Conservation (phyloP, 2,329 filamentous ascomycete genomes). For the Diaporthe batatas region DNA sequence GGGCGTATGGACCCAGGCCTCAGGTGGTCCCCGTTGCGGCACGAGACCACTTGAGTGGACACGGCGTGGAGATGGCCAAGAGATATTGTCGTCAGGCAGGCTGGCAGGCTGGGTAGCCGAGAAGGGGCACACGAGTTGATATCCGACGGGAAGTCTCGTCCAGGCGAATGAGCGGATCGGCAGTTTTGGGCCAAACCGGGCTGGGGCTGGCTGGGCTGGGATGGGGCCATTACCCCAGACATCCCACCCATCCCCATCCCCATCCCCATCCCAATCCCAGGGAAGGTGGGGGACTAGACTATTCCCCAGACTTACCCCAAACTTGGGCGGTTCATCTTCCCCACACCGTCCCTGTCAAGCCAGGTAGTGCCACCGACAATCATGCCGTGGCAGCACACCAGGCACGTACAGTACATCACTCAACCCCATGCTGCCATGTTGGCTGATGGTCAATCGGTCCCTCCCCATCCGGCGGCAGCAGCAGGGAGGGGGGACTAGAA, state of each 20-base stretch:
- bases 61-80: slow-evolving; percentile 5
- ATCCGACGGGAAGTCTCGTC: slow-evolving; percentile 18
- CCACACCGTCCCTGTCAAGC: slow-evolving; percentile 26
- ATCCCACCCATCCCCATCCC: neutral
- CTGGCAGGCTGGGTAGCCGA: neutral
- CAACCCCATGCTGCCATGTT: neutral
- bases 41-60: slow-evolving; percentile 17
- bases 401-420: too few species aligned
- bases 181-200: slow-evolving; percentile 1
- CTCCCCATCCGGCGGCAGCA: neutral
- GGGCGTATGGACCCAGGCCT: neutral
- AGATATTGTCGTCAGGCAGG: neutral
- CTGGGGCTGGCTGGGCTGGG: neutral
- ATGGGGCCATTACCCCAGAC: slow-evolving; percentile 12
- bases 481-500: slow-evolving; percentile 1
- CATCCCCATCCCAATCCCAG: neutral
- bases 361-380: slow-evolving; percentile 29
- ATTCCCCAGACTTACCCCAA: slow-evolving; percentile 26
- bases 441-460: neutral
- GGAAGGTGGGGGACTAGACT: neutral
- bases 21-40: slow-evolving; percentile 15
- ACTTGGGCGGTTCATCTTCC: neutral
- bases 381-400: slow-evolving; percentile 1
- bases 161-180: slow-evolving; percentile 21
- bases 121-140: neutral